Evolutionary conservation across 1,139 yeast species (phyloP).

Genomic region (Candida sp.): DNA sequence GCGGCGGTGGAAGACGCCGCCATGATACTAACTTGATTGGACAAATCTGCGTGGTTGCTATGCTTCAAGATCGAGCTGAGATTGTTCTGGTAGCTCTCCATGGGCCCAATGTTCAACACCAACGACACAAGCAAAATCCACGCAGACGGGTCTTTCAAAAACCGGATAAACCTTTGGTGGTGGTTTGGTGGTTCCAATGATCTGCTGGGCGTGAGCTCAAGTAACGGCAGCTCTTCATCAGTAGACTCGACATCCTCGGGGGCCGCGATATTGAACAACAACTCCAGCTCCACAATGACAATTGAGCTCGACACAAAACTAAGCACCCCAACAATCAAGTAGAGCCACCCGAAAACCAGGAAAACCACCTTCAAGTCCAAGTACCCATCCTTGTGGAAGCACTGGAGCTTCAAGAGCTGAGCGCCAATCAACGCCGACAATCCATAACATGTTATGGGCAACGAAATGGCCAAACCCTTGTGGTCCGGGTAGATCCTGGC

Average conservation of each 20-base stretch:
- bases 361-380: conserved; percentile 55
- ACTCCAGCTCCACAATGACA: conserved; percentile 64
- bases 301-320: conserved; percentile 68
- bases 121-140: conserved; percentile 68
- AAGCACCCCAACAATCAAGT: conserved; percentile 56
- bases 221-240: conserved; percentile 13
- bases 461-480: conserved; percentile 82
- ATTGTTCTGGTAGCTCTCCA: conserved; percentile 87
- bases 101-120: conserved; percentile 78
- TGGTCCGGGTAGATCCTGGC: conserved; percentile 79
- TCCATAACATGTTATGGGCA: conserved; percentile 91
- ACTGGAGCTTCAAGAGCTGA: conserved; percentile 49
- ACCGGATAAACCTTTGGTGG: conserved; percentile 47
- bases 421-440: conserved; percentile 72
- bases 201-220: conserved; percentile 22
- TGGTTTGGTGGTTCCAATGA: conserved; percentile 51
- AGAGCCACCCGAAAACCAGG: conserved; percentile 57
- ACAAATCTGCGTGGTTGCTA: conserved; percentile 48
- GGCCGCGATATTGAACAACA: conserved; percentile 37
- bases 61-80: conserved; percentile 66
- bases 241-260: conserved; percentile 1
- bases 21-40: conserved; percentile 48
- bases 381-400: conserved; percentile 32
- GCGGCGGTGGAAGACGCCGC: conserved; percentile 45
- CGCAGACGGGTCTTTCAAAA: conserved; percentile 66